phyloP scores from a whole-genome alignment of 2,329 filamentous ascomycete genomes.

The Colletotrichum eleusines region DNA sequence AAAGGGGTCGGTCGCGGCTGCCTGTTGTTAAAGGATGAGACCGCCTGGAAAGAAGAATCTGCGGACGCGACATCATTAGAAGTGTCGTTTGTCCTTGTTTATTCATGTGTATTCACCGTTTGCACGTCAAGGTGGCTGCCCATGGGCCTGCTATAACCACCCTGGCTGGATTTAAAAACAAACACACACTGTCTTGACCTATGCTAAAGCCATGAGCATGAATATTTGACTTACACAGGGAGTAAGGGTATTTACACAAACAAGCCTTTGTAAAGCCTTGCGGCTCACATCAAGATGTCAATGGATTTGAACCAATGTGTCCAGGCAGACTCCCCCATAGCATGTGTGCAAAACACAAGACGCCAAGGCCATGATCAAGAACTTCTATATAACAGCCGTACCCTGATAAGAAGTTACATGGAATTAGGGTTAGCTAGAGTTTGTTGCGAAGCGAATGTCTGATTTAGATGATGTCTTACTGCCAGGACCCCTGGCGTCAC shows the following conservation, averaged over 20 bases:
- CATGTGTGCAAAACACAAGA: no score
- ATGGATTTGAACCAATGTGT: no score
- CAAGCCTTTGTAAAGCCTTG: background rate
- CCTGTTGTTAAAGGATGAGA: background rate
- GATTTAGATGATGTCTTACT: no score
- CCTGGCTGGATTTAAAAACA: background rate
- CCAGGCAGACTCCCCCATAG: background rate
- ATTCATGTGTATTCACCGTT: background rate
- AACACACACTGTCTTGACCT: background rate
- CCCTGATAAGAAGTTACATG: no score
- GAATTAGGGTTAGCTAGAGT: no score
- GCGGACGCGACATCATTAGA: background rate
- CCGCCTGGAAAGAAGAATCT: background rate
- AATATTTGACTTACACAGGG: background rate
- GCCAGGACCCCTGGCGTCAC: no score
- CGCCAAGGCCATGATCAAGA: no score
- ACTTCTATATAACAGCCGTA: no score
- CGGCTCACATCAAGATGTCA: background rate
- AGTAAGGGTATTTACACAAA: background rate
- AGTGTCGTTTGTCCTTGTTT: background rate
- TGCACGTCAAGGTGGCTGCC: background rate
- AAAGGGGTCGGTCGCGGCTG: no score
- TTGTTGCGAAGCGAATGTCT: no score
- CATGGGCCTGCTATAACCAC: background rate
- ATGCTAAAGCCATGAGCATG: background rate